A percentile compares a stretch with the other conserved stretches of the same genome.
phyloP scores from a whole-genome alignment of 257 asterid species.

The Capsicum rhomboideum region DNA sequence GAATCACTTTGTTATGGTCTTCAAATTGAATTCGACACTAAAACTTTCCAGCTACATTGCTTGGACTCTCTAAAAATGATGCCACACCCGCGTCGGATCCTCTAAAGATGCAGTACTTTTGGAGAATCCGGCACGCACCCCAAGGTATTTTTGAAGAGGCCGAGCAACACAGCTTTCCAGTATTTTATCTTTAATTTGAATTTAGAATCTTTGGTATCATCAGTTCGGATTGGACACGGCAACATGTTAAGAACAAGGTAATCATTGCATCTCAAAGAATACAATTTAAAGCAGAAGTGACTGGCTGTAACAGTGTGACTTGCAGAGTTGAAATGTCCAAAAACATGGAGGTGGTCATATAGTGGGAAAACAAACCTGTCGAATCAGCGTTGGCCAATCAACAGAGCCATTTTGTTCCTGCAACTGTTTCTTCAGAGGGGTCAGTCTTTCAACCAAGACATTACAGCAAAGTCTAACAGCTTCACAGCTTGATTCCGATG shows the following conservation, averaged over 20 bases:
- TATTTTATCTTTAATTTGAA: not conserved
- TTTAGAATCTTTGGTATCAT: not conserved
- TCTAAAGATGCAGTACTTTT: too few species aligned
- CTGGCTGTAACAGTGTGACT: not conserved
- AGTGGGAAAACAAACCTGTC: constrained; percentile 29
- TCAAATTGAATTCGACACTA: not conserved
- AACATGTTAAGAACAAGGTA: not conserved
- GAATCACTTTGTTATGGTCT: not conserved
- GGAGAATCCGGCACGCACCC: too few species aligned
- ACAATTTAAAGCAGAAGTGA: not conserved
- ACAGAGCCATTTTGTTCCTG: constrained; percentile 41
- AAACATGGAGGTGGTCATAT: not conserved
- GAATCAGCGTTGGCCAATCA: constrained; percentile 45
- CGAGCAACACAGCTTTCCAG: not conserved
- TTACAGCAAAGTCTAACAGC: constrained; percentile 63
- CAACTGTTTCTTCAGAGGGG: constrained; percentile 36
- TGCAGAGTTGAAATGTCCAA: not conserved
- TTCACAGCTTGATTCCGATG: constrained; percentile 74
- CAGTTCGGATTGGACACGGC: not conserved
- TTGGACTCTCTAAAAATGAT: too few species aligned
- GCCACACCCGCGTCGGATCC: too few species aligned
- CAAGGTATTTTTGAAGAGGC: too few species aligned
- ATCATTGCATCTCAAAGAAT: not conserved
- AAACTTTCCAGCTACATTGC: too few species aligned
- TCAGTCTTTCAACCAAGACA: constrained; percentile 46